Evolutionary conservation across 352 stramenopile genomes (phyloP).

Genomic region (Phytophthora vignae): DNA sequence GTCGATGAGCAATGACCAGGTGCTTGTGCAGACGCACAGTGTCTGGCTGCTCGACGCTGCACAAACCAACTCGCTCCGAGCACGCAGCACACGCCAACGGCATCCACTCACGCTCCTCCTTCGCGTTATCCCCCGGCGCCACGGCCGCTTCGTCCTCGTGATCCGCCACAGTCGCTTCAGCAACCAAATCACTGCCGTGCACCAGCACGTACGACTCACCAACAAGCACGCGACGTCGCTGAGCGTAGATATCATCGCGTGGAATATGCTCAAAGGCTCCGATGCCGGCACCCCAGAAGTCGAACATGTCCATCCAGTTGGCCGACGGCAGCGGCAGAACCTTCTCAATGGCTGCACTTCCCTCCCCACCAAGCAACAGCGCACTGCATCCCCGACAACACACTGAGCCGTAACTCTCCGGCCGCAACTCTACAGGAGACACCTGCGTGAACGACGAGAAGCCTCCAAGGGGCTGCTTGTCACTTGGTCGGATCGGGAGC

Average conservation of each 20-base stretch:
- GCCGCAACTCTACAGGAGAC: conserved; percentile 46
- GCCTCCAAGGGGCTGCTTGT: conserved; percentile 57
- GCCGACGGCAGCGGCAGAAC: conserved; percentile 77
- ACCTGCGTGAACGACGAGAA: conserved; percentile 72
- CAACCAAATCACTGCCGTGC: conserved; percentile 54
- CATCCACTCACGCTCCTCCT: conserved; percentile 45
- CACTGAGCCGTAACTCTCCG: conserved; percentile 52
- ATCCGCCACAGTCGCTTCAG: conserved; percentile 14
- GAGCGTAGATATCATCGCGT: conserved; percentile 68
- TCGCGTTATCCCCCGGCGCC: conserved; percentile 26
- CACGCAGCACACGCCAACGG: conserved; percentile 57
- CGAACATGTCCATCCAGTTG: conserved; percentile 91
- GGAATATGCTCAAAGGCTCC: conserved; percentile 85
- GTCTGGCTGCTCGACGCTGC: conserved; percentile 41
- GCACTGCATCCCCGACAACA: conserved; percentile 54
- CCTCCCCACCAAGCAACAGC: conserved; percentile 9
- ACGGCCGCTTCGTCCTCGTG: conserved; percentile 8
- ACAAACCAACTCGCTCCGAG: conserved; percentile 43
- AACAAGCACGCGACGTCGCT: conserved; percentile 60
- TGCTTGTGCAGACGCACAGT: conserved; percentile 78
- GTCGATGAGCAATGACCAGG: conserved; percentile 39
- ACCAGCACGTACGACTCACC: conserved; percentile 73
- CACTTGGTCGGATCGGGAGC: conserved; percentile 54
- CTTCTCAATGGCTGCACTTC: conserved; percentile 45
- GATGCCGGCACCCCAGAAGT: conserved; percentile 84